Base-by-base conservation (phyloP, 2,329 filamentous ascomycete genomes). In the Cytospora piceae region DNA sequence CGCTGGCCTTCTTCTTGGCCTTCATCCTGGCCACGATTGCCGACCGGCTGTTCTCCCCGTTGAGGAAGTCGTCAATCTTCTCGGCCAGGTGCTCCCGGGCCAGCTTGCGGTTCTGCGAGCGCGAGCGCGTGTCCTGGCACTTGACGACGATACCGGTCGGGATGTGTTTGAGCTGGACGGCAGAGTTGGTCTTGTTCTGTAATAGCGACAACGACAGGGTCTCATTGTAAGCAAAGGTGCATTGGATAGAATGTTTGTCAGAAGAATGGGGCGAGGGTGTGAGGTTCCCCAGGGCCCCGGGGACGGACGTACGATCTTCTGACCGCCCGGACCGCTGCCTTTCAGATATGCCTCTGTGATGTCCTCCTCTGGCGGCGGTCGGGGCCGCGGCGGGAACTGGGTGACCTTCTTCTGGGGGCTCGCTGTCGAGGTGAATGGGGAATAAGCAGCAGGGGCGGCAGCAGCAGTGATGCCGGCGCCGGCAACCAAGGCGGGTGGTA, bases 81-180 rank as follows among this genome's bases (percentile, higher is more conserved):
- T 92, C 88, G 29, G 91, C 91, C 34, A 97, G 83, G 52, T 96
- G 81, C 70, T 88, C 83, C 51, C 94, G 85, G 15, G 95, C 95
- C 68, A 92, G 90, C 76, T 91, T 94, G 69, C 94, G 87, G 76
- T 99, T 99, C 78, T 96, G 91, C 65, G 86, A 86, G 22, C 93
- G 87, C 1, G 92, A 96, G 57, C 95, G 89, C 11, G 95, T 98
- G 24, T 90, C 93, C 78, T 99, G 95, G 64, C 88, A 94, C 80
- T 99, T 99, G 69, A 99, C 87, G 17, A 98, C 94, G 61, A 97
- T 87, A 68, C 94, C 94, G 0, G 94, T 96, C 7, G 94, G 93
- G 20, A 91, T 80, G 77, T 99, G 95, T 71, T 90, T 95, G 42
- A 99, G 83, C 76, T 99, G 95, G 2, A 97, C 94, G 46, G 94